Evolutionary conservation across 768 basidiomycete species (phyloP).

Genomic region (Scleroderma citrinum): DNA sequence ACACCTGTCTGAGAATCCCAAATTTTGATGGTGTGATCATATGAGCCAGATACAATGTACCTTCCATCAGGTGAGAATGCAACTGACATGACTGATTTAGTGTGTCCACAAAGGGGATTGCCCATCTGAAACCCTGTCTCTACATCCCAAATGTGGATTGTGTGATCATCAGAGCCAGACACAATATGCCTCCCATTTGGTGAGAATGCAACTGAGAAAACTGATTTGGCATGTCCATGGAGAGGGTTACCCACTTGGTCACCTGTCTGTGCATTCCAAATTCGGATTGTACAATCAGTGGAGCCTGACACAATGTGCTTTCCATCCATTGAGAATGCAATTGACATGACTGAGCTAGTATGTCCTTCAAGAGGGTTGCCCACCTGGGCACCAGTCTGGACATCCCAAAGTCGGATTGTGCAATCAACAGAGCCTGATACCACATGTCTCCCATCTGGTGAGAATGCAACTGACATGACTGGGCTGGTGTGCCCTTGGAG

Average conservation of each 20-base stretch:
- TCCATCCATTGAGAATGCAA: not conserved
- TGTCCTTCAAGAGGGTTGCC: not conserved
- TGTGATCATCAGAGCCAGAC: not conserved
- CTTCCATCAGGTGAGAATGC: not conserved
- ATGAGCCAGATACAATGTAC: constrained; percentile 1
- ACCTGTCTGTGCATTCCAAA: not conserved
- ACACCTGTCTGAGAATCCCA: not conserved
- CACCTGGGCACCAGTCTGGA: not conserved
- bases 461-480: not conserved
- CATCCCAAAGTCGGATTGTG: constrained; percentile 1
- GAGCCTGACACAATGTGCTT: not conserved
- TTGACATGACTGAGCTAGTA: not conserved
- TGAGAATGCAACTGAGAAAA: not conserved
- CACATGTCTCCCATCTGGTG: not conserved
- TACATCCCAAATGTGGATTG: not conserved
- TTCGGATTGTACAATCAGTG: not conserved
- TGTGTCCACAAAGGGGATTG: not conserved
- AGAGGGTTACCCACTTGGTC: not conserved
- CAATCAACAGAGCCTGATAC: not conserved
- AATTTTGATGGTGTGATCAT: not conserved
- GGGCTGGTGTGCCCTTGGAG: not conserved
- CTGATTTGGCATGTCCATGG: not conserved
- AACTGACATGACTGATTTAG: not conserved
- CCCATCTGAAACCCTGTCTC: not conserved
- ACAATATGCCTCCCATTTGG: not conserved